phyloP scores from a whole-genome alignment of 352 stramenopile species.

The Phytophthora rubi region DNA sequence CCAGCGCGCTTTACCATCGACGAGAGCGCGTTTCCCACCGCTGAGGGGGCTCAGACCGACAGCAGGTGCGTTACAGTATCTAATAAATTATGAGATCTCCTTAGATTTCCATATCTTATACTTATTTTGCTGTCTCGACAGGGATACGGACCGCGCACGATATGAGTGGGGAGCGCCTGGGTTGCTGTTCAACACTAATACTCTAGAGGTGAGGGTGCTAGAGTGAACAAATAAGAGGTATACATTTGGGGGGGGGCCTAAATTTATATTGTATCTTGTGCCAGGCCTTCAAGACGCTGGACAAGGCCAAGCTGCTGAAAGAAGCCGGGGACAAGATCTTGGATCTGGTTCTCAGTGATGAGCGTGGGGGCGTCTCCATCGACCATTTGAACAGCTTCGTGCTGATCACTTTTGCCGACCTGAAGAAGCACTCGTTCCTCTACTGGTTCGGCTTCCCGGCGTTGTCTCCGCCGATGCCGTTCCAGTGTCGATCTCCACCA shows the following conservation, averaged over 20 bases:
- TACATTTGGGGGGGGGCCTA: background rate
- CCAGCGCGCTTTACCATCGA: constrained; percentile 78
- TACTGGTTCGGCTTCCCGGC: constrained; percentile 95
- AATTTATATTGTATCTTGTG: background rate
- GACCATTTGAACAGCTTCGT: constrained; percentile 86
- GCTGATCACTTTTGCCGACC: constrained; percentile 91
- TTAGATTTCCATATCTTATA: too few relatives aligned
- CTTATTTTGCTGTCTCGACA: too few relatives aligned
- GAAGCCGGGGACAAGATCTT: constrained; percentile 48
- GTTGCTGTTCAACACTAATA: constrained; percentile 86
- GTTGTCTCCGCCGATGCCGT: constrained; percentile 50
- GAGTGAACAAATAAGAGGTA: too few relatives aligned
- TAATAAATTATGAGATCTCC: too few relatives aligned
- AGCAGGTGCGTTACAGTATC: too few relatives aligned
- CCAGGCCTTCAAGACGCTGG: constrained; percentile 85
- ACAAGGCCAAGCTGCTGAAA: constrained; percentile 81
- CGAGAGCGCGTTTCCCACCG: constrained; percentile 62
- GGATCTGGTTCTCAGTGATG: constrained; percentile 33
- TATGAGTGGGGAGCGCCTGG: constrained; percentile 84
- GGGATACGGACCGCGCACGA: constrained; percentile 51
- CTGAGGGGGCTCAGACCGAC: constrained; percentile 23
- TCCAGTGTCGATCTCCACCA: constrained; percentile 40
- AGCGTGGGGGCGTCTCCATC: constrained; percentile 24
- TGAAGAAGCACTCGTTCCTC: constrained; percentile 94
- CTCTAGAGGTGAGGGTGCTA: constrained; percentile 63